Evolutionary conservation across 108 stramenopile genomes (phyloP), one percentile per base, ranked within the genome.

Genomic region (Cyclotella baltica): DNA sequence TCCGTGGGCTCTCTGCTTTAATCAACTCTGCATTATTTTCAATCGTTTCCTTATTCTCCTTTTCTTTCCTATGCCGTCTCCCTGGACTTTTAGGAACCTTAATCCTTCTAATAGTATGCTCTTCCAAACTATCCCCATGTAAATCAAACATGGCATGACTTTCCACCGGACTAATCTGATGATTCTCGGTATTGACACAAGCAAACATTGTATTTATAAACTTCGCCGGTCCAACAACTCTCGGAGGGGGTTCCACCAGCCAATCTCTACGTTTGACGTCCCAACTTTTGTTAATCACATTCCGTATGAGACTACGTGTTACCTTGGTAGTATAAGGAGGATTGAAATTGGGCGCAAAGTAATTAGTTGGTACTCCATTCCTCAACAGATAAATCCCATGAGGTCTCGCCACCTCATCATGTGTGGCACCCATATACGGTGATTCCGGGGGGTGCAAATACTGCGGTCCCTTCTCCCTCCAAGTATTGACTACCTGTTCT

Each of bases 251-350:
- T 53, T 83, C 82, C n/a, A 81, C 81, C 1, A 83, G 81, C 95
- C 95, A 96, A 77, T 96, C 95, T 66, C 92, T 77, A 30, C 83
- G 81, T 68, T 89, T 91, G 34, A 81, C 71, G 80, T 96, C 95
- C 95, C 95, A 96, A 53, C 85, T 87, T 67, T 96, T 96, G 30
- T 76, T 83, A 33, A 96, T 66, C 0, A 96, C 92, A 72, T 92
- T 96, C 23, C 75, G 53, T 36, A 96, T 77, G 35, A 96, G 65
- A 61, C 82, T 87, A 18, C 95, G 82, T 16, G 87, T 93, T 89
- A 96, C 91, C 58, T 89, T 92, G 28, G 95, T 93, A n/a, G 90
- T 91, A 71, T 96, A 96, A 3, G 95, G 95, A 31, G 92, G 92
- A 38, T 91, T 80, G 67, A 96, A 92, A 70, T 96, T 96, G 20